phyloP scores from a whole-genome alignment of 2,329 filamentous ascomycete genomes.

The Dryadomyces quercus-mongolicae region DNA sequence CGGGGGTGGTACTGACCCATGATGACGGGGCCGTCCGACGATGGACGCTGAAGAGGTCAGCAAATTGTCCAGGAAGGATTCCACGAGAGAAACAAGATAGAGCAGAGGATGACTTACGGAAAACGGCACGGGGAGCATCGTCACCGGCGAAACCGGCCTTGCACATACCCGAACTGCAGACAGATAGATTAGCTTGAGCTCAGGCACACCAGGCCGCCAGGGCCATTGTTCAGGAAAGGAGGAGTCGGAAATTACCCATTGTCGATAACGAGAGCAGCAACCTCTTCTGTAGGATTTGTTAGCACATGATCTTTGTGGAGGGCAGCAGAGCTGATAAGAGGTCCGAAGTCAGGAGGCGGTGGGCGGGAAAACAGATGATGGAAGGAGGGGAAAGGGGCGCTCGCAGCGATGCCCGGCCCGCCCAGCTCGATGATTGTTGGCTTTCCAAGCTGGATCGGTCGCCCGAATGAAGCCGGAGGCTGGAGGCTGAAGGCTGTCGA shows the following conservation, averaged over 20 bases:
- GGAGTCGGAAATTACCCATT: slow-evolving; percentile 75
- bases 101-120: slow-evolving; percentile 67
- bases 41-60: slow-evolving; percentile 65
- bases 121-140: slow-evolving; percentile 98
- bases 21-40: slow-evolving; percentile 97
- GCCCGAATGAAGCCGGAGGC: no score
- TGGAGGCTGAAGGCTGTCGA: no score
- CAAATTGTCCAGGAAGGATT: no score
- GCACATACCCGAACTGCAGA: slow-evolving; percentile 95
- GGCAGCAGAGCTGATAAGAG: not conserved
- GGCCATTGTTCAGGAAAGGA: not conserved
- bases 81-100: slow-evolving; percentile 14
- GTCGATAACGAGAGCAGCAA: slow-evolving; percentile 99
- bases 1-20: slow-evolving; percentile 64
- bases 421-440: no score
- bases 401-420: no score
- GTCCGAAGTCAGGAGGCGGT: not conserved
- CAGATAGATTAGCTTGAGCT: slow-evolving; percentile 23
- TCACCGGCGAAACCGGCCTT: slow-evolving; percentile 99
- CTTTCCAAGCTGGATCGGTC: no score
- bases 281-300: slow-evolving; percentile 66
- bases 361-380: not conserved
- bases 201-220: not conserved
- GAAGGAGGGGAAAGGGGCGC: not conserved
- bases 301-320: slow-evolving; percentile 4